Base-by-base conservation (phyloP, 257 asterid species). In the Solanum pimpinellifolium region DNA sequence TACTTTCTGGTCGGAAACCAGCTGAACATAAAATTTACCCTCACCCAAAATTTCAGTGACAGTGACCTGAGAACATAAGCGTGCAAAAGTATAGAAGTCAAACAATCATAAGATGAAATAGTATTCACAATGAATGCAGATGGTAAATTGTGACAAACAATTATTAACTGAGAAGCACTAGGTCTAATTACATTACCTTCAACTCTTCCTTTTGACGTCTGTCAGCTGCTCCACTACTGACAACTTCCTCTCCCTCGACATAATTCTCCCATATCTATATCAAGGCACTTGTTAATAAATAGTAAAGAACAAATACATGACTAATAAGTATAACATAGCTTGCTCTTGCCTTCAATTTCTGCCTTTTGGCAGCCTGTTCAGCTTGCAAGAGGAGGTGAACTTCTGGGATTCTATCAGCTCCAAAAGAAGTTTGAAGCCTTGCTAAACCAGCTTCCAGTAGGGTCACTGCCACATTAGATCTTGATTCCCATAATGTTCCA, bases 401-500 rank as follows among this genome's bases (percentile, higher is more conserved):
- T 25, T 97, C 99, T 75, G 94, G 95, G 87, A 94, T 92, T 90
- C 98, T 92, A 87, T 96, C 99, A 42, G 93, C 47, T 74, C 98
- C 98, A 90, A 96, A 96, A 85, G 98, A 90, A 78, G 94, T 87
- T 81, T 95, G 99, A 89, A 97, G 93, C 91, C 88, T 97, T 11
- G 99, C 99, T 92, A 97, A 90, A 66, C 99, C 99, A 81, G 99
- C 98, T 93, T 97, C 99, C 85, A 97, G 85, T 88, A 97, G 95
- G 9, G 93, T 85, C 86, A 93, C 91, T 25, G 98, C 97, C 88
- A 95, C 90, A 86, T 97, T 97, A 78, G 90, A 91, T 89, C 87
- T 93, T n/a, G 97, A 92, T 84, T 94, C 97, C 99, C 99, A 97
- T 60, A 97, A 83, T 14, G 93, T 93, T 75, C 99, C 99, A 93